These are phyloP conservation scores for Solidago caesia DNA, from an alignment of 129 eudicot species.

Conservation along the genomic window DNA sequence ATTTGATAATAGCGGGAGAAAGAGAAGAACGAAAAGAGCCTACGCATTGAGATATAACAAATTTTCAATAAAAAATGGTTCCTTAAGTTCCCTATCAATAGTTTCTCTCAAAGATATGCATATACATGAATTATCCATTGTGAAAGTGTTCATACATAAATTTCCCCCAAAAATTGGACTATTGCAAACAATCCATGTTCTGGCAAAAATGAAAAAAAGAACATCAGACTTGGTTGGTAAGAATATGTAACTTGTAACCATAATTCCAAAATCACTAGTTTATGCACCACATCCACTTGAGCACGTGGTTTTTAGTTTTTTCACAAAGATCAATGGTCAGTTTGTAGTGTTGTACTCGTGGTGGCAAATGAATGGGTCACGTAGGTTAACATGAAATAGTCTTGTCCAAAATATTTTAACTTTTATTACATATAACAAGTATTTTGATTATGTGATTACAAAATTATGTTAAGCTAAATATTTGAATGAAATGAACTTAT, in stretches of 20 bases:
- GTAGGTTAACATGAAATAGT: background rate
- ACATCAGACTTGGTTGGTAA: conserved; percentile 9
- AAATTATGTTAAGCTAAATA: too few relatives aligned
- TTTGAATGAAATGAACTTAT: background rate
- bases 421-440: background rate
- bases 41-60: conserved; percentile 30
- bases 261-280: background rate
- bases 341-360: background rate
- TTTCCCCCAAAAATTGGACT: background rate
- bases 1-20: conserved; percentile 77
- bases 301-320: background rate
- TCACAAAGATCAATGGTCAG: background rate
- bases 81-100: conserved; percentile 14
- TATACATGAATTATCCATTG: background rate
- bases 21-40: conserved; percentile 91
- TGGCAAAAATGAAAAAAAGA: background rate
- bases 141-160: background rate
- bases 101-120: background rate
- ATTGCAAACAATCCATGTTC: background rate
- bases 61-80: conserved; percentile 2
- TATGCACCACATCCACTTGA: background rate
- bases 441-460: background rate
- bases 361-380: background rate
- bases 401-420: background rate
- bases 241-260: conserved; percentile 5